A percentile compares a stretch with the other conserved stretches of the same genome.
Evolutionary conservation across 2,329 filamentous ascomycete species (phyloP).

Genomic region (Xylariaceae sp.): DNA sequence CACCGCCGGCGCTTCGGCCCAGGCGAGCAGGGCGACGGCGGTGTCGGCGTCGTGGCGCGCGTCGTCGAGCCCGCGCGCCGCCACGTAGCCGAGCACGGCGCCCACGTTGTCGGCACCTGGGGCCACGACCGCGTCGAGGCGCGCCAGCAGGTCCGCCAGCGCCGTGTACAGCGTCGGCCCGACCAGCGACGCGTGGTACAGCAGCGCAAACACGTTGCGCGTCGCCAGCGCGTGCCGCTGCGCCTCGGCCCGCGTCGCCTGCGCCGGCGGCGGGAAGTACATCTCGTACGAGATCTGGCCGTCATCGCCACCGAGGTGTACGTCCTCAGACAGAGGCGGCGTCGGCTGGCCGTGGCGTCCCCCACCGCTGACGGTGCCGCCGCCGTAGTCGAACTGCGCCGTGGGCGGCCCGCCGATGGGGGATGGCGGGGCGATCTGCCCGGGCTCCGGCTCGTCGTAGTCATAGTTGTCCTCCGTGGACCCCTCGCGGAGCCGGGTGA

Average conservation of each 20-base stretch:
- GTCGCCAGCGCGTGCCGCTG: conserved; percentile 57
- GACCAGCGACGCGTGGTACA: conserved; percentile 58
- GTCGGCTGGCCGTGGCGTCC: conserved; percentile 30
- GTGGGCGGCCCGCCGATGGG: conserved; percentile 34
- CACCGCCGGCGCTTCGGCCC: conserved; percentile 55
- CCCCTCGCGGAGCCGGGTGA: conserved; percentile 46
- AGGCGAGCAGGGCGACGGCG: conserved; percentile 56
- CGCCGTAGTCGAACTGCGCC: conserved; percentile 25
- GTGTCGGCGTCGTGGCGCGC: conserved; percentile 51
- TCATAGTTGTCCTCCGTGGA: conserved; percentile 40
- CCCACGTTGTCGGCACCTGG: conserved; percentile 48
- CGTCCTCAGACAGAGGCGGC: conserved; percentile 38
- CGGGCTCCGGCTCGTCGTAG: conserved; percentile 15
- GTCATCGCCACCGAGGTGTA: conserved; percentile 34
- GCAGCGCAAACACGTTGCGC: conserved; percentile 60
- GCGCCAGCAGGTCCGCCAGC: conserved; percentile 52
- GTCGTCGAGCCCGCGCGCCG: conserved; percentile 54
- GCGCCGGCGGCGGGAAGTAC: conserved; percentile 51
- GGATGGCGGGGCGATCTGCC: conserved; percentile 33
- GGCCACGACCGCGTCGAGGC: conserved; percentile 52
- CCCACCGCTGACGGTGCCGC: conserved; percentile 16
- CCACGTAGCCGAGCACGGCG: conserved; percentile 55
- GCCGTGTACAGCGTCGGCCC: conserved; percentile 57
- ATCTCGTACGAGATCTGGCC: conserved; percentile 55
- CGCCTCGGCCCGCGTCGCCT: conserved; percentile 38